A percentile compares a stretch with the other conserved stretches of the same genome.
Conservation (phyloP, 2,329 filamentous ascomycete genomes). For the Fusarium subtropicale region DNA sequence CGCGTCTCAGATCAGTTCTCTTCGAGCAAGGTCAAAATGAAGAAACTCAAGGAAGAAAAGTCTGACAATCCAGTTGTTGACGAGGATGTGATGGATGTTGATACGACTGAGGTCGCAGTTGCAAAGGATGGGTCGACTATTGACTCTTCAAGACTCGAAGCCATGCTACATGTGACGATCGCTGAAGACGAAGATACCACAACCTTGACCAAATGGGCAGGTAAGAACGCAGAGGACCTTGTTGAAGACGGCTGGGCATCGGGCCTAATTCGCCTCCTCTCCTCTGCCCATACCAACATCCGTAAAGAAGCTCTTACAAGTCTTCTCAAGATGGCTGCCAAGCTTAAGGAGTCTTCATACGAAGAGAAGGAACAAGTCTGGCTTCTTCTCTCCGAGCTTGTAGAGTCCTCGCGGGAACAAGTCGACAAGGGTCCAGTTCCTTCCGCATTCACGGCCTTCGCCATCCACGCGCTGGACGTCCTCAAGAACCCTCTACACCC, state of each 20-base stretch:
- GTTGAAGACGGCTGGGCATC: constrained; percentile 81
- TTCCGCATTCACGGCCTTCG: constrained; percentile 80
- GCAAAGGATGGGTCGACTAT: constrained; percentile 38
- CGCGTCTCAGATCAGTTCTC: constrained; percentile 51
- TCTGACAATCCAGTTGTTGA: constrained; percentile 22
- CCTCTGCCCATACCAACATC: constrained; percentile 79
- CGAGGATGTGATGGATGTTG: constrained; percentile 36
- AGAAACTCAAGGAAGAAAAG: constrained; percentile 36
- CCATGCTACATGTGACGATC: constrained; percentile 63
- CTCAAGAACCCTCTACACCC: constrained; percentile 81
- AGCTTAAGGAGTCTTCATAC: constrained; percentile 75
- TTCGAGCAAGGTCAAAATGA: constrained; percentile 43
- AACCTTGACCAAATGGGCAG: constrained; percentile 72
- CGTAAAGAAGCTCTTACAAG: constrained; percentile 80
- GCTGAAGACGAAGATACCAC: constrained; percentile 62
- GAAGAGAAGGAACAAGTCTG: constrained; percentile 82
- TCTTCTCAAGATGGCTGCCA: constrained; percentile 72
- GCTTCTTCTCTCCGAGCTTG: constrained; percentile 81
- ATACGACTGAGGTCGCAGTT: constrained; percentile 2
- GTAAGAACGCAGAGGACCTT: constrained; percentile 81
- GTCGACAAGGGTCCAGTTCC: constrained; percentile 72
- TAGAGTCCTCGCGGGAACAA: constrained; percentile 74
- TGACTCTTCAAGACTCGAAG: constrained; percentile 60
- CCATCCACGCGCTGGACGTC: constrained; percentile 75
- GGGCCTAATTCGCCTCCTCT: constrained; percentile 78